Percentiles rank a stretch among this genome's conserved stretches.
These are phyloP conservation scores for Herpetospermum pedunculosum DNA, from an alignment of 306 rosid genomes.

Conservation along the genomic window DNA sequence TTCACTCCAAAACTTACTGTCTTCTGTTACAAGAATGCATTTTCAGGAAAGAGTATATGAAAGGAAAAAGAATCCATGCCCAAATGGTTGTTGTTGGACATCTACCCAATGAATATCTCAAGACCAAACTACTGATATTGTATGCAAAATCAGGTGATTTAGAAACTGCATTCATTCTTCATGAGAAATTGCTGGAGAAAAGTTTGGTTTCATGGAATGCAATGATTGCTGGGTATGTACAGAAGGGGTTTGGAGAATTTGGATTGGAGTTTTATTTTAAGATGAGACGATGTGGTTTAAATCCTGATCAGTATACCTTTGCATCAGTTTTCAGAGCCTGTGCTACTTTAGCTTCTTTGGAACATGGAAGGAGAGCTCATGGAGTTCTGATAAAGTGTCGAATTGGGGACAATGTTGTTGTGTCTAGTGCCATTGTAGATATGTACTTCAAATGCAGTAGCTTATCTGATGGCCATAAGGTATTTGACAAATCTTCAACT, in stretches of 20 bases:
- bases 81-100: slow-evolving; percentile 50
- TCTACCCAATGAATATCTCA: slow-evolving; percentile 40
- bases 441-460: slow-evolving; percentile 73
- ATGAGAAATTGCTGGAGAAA: slow-evolving; percentile 30
- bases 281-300: slow-evolving; percentile 56
- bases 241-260: slow-evolving; percentile 38
- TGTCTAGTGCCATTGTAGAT: slow-evolving; percentile 58
- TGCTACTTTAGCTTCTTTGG: slow-evolving; percentile 53
- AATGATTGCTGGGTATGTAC: slow-evolving; percentile 46
- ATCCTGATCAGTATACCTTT: slow-evolving; percentile 67
- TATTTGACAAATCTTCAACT: slow-evolving; percentile 40
- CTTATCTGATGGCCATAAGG: slow-evolving; percentile 33
- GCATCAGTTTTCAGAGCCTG: slow-evolving; percentile 69
- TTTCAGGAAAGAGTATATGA: slow-evolving; percentile 42
- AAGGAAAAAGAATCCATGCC: slow-evolving; percentile 47
- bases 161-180: slow-evolving; percentile 37
- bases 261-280: slow-evolving; percentile 40
- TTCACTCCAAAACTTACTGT: slow-evolving; percentile 34
- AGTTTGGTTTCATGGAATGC: slow-evolving; percentile 63
- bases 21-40: slow-evolving; percentile 77
- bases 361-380: slow-evolving; percentile 57
- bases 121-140: slow-evolving; percentile 47
- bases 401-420: slow-evolving; percentile 43
- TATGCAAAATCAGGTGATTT: slow-evolving; percentile 52
- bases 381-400: slow-evolving; percentile 49